Percentiles rank a stretch among this genome's conserved stretches.
phyloP scores from a whole-genome alignment of 192 early-diverging fungal species.

The Coemansia asiatica region DNA sequence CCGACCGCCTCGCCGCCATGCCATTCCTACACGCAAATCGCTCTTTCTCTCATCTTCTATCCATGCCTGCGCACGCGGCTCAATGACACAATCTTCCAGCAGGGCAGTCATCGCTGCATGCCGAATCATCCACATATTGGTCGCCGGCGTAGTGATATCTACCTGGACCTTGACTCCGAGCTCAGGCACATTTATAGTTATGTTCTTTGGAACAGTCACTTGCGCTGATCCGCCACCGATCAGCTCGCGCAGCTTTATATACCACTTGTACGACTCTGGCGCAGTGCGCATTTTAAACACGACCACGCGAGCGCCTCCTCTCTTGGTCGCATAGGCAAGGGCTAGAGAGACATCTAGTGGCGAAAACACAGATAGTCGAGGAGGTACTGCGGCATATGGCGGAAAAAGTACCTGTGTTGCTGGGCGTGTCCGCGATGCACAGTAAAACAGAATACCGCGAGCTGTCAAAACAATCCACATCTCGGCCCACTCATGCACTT shows the following conservation, averaged over 20 bases:
- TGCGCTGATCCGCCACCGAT: background rate
- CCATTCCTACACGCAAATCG: slow-evolving; percentile 41
- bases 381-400: slow-evolving; percentile 21
- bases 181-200: slow-evolving; percentile 45
- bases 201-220: background rate
- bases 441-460: slow-evolving; percentile 42
- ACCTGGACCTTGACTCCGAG: slow-evolving; percentile 54
- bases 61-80: slow-evolving; percentile 32
- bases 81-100: slow-evolving; percentile 31
- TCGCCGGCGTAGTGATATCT: slow-evolving; percentile 19
- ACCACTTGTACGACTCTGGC: slow-evolving; percentile 1
- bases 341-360: slow-evolving; percentile 52
- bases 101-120: slow-evolving; percentile 27
- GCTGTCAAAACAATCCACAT: slow-evolving; percentile 50
- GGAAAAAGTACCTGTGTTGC: slow-evolving; percentile 30
- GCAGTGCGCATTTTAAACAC: slow-evolving; percentile 39
- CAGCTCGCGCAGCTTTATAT: background rate
- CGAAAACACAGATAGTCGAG: slow-evolving; percentile 54
- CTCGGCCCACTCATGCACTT: slow-evolving; percentile 47
- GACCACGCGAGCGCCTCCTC: slow-evolving; percentile 15
- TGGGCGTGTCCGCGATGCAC: slow-evolving; percentile 27
- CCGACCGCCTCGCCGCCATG: slow-evolving; percentile 42
- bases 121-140: slow-evolving; percentile 42
- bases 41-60: slow-evolving; percentile 32
- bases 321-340: slow-evolving; percentile 37